These are phyloP conservation scores for Tricholoma bakamatsutake DNA, from an alignment of 768 basidiomycete genomes.

Conservation along the genomic window DNA sequence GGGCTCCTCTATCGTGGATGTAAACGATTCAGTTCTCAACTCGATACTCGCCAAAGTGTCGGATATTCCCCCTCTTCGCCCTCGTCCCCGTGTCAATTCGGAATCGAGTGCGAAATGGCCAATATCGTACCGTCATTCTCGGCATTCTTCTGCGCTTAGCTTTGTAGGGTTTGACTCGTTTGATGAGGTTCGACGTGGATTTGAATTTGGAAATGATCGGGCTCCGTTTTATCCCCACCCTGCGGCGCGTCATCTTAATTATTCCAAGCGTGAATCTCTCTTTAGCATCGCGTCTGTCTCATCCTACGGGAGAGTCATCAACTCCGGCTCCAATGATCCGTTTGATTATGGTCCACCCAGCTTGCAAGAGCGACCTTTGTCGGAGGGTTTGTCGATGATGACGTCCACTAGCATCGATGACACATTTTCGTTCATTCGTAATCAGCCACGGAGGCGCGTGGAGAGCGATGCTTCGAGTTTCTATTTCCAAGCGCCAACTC, in stretches of 20 bases:
- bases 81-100: slow-evolving; percentile 33
- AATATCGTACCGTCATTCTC: slow-evolving; percentile 27
- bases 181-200: slow-evolving; percentile 72
- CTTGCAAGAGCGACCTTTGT: slow-evolving; percentile 47
- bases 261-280: slow-evolving; percentile 50
- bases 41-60: slow-evolving; percentile 49
- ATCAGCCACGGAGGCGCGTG: slow-evolving; percentile 41
- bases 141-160: slow-evolving; percentile 50
- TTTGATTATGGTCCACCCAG: slow-evolving; percentile 66
- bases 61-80: slow-evolving; percentile 29
- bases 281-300: slow-evolving; percentile 78
- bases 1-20: slow-evolving; percentile 34
- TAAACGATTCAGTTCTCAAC: slow-evolving; percentile 48
- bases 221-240: slow-evolving; percentile 63
- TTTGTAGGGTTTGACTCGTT: slow-evolving; percentile 73
- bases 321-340: slow-evolving; percentile 59
- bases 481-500: slow-evolving; percentile 51
- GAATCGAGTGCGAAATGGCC: slow-evolving; percentile 35
- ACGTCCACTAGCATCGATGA: slow-evolving; percentile 60
- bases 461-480: slow-evolving; percentile 78
- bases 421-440: slow-evolving; percentile 59
- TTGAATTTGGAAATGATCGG: slow-evolving; percentile 61
- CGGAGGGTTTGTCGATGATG: slow-evolving; percentile 51
- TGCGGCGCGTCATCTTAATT: slow-evolving; percentile 30
- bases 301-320: slow-evolving; percentile 65